Conservation (phyloP, 2,329 filamentous ascomycete species). For the Penicillium sp. region DNA sequence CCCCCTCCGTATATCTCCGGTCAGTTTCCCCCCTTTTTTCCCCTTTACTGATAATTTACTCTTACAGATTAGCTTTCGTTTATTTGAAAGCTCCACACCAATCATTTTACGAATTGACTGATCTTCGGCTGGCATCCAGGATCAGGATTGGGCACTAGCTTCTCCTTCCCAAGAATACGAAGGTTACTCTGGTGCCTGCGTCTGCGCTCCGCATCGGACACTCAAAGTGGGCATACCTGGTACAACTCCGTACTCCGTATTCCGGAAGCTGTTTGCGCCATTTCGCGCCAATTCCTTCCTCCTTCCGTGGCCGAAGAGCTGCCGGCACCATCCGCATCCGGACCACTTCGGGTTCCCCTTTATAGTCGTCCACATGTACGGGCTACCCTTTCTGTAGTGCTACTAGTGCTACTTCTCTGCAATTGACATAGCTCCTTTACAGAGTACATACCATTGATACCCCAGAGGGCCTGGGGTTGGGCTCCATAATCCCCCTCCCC, state of each 20-base stretch:
- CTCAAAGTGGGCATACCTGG: not conserved
- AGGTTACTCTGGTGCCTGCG: slow-evolving; percentile 2
- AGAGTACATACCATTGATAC: not conserved
- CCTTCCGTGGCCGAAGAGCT: not conserved
- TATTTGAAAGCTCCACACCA: not conserved
- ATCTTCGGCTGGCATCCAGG: slow-evolving; percentile 1
- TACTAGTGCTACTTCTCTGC: too few relatives aligned
- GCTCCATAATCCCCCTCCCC: not conserved
- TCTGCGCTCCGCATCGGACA: not conserved
- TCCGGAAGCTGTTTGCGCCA: not conserved
- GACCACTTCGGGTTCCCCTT: not conserved
- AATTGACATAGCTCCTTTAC: too few relatives aligned
- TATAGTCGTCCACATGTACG: not conserved
- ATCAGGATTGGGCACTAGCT: slow-evolving; percentile 9
- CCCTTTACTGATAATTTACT: not conserved
- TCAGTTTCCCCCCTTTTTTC: not conserved
- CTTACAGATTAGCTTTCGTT: not conserved
- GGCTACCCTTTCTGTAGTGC: too few relatives aligned
- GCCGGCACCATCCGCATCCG: not conserved
- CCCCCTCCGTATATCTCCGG: slow-evolving; percentile 9
- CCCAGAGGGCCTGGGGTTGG: not conserved
- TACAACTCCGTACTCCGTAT: not conserved
- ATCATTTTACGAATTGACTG: not conserved
- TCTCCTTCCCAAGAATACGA: not conserved
- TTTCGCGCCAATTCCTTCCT: not conserved